Evolutionary conservation across 495 filamentous ascomycete genomes (phyloP), one percentile per base, ranked within the genome.

Genomic region (Niebla homalea): DNA sequence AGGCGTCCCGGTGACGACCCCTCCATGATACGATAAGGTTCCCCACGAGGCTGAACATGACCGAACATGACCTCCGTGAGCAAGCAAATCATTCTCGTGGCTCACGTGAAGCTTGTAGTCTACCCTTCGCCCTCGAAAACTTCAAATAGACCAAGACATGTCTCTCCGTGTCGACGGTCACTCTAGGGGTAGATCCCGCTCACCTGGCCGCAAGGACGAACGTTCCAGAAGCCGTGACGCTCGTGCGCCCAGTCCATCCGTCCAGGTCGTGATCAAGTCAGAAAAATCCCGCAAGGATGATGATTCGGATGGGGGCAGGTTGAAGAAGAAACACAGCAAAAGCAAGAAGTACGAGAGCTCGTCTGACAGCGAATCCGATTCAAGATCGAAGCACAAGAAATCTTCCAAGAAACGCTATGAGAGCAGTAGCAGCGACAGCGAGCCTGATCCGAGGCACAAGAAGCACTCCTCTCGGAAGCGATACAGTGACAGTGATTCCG

Each of bases 121-220:
- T 32, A 32, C 29, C 29, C 8, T 32, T 7, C 29, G 29, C 10
- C 29, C 29, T 32, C 29, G 36, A 16, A 16, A 37, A 10, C 18
- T 45, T 45, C 43, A 19, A 25, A 25, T 11, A 45, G 23, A 45
- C 19, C 23, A 45, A 16, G 43, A 16, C 18, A 60, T 60, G 58
- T 60, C 58, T 49, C 71, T 84, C 38, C 68, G 76, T 48, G 75
- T 79, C 50, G 67, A 74, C 57, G 64, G 70, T 64, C 72, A 74
- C 57, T 77, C 75, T 53, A 75, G 77, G 52, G 75, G 68, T 46
- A 76, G 79, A 49, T 79, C 76, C 57, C 79, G 73, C 44, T 83
- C 80, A 12, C 76, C 78, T 32, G 64, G 64, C 46, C 68, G 69
- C 49, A 63, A 57, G 46, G 63, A 64, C 42, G 71, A 72, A 32